Conservation (phyloP, 2,329 filamentous ascomycete genomes). For the Cryphonectria radicalis region DNA sequence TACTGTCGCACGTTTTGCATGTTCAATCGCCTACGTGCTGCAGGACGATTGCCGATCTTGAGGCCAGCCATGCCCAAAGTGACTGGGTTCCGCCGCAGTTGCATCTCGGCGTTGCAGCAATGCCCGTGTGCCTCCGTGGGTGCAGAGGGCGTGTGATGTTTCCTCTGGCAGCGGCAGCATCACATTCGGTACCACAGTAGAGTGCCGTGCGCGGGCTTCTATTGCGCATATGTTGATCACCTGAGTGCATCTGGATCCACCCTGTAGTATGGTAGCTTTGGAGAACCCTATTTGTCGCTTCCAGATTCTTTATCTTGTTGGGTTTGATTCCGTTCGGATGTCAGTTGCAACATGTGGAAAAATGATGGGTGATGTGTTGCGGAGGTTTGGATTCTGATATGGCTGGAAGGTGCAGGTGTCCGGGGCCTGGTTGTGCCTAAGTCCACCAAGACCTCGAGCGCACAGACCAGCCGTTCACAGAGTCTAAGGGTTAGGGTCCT, state of each 20-base stretch:
- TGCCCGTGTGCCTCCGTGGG: slow-evolving; percentile 2
- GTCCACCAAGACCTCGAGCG: neutral
- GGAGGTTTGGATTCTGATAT: neutral
- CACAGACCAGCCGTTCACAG: slow-evolving; percentile 12
- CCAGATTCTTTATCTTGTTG: neutral
- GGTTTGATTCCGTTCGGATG: neutral
- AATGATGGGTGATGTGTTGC: neutral
- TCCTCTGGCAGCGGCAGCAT: neutral
- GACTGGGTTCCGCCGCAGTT: neutral
- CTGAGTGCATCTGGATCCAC: slow-evolving; percentile 1
- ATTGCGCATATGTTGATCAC: neutral
- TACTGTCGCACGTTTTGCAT: neutral
- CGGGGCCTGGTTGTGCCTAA: no score
- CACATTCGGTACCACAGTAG: neutral
- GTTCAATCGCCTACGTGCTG: neutral
- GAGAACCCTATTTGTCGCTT: slow-evolving; percentile 1
- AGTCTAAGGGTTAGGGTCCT: slow-evolving; percentile 8
- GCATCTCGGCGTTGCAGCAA: slow-evolving; percentile 9
- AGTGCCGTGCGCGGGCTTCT: neutral
- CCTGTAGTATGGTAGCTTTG: neutral
- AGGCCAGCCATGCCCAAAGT: slow-evolving; percentile 6
- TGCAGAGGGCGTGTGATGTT: slow-evolving; percentile 5
- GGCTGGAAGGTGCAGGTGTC: neutral
- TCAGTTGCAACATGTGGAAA: neutral
- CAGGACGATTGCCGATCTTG: slow-evolving; percentile 2